Base-by-base conservation (phyloP, 176 grass and related monocot species). In the Calamus simplicifolius region DNA sequence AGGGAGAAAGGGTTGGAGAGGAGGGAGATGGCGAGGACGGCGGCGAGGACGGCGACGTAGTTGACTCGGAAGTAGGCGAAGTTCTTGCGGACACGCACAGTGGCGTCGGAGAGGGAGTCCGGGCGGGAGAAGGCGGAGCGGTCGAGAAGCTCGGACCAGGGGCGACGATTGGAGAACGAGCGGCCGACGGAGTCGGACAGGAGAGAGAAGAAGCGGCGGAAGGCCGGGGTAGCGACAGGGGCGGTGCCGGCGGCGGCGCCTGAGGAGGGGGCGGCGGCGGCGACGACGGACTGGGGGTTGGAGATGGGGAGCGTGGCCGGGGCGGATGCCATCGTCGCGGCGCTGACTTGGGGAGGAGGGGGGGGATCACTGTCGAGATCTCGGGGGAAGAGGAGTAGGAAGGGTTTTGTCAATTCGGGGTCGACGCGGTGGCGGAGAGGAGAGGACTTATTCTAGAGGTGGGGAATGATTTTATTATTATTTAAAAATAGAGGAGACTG, bases 51-150 rank as follows among this genome's bases (percentile, higher is more conserved):
- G 62, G 93, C 76, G 63, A 88, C 78, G 79, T 98, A 98, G 84
- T 98, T 92, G 66, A 98, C 79, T 65, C 93, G 87, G 73, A 98
- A 98, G 70, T 98, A 98, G 50, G 64, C 62, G 10, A 92, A 63
- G 70, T 98, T 98, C 69, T 86, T 89, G 54, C 84, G 83, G 60
- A 98, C 75, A 54, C 93, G 75, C 4, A 88, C 88, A 56, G 87
- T 66, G 70, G 87, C 87, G 58, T 98, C 87, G 25, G 93, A 71
- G 63, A 98, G 55, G n/a, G 84, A 85, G 13, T 89, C 84, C 3
- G 81, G 81, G 4, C 81, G 70, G 58, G 87, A 80, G 64, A 98
- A 85, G 50, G 93, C 84, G 30, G 81, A 80, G n/a, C 87, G 87
- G 59, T 98, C 87, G 62, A 80, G 16, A 62, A 98, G 84, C 73